Conservation (phyloP, 2,329 filamentous ascomycete species). For the Trichoderma atrobrunneum region DNA sequence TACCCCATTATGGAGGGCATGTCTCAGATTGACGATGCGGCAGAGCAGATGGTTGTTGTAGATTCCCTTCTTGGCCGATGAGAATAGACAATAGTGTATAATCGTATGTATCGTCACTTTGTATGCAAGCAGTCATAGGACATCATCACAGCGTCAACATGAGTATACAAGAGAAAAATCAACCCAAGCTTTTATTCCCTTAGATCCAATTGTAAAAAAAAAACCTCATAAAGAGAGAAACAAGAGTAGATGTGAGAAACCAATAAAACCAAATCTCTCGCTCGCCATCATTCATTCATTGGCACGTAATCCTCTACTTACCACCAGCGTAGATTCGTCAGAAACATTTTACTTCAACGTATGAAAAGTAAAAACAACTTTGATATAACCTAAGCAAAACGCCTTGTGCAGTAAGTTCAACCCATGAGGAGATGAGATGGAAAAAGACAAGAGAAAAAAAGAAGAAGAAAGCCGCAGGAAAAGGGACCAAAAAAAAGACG, state of each 20-base stretch:
- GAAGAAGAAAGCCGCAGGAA: not conserved
- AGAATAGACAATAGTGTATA: not conserved
- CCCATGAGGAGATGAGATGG: not conserved
- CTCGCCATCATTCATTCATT: conserved; percentile 9
- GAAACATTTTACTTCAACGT: not conserved
- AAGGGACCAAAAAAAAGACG: not conserved
- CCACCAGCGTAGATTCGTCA: not conserved
- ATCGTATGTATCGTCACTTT: not conserved
- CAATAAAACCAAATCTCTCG: not conserved
- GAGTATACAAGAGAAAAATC: not conserved
- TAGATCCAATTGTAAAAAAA: not conserved
- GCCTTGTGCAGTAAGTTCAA: not conserved
- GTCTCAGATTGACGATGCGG: not conserved
- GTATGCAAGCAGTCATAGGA: not conserved
- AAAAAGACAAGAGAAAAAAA: not conserved
- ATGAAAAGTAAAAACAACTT: not conserved
- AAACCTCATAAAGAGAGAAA: not conserved
- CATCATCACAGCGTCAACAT: not conserved
- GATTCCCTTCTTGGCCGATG: not conserved
- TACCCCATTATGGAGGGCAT: not conserved
- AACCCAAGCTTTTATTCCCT: conserved; percentile 10
- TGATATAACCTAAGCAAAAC: not conserved
- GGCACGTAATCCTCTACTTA: not conserved
- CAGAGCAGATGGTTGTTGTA: not conserved
- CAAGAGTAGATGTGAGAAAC: not conserved